phyloP scores from a whole-genome alignment of 2,329 filamentous ascomycete genomes.

The Rosellinia necatrix region DNA sequence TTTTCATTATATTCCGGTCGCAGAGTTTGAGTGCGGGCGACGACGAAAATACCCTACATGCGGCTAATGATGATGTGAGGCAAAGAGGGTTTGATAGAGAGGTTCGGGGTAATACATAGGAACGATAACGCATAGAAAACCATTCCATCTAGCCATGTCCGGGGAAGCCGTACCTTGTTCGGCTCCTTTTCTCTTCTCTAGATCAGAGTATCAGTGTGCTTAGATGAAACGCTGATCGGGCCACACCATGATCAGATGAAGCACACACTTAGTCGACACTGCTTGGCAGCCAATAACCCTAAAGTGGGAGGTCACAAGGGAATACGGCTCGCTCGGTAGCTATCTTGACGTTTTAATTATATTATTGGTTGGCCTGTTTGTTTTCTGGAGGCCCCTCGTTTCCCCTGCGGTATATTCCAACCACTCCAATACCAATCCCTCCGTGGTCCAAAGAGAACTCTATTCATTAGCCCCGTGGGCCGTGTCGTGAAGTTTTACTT shows the following conservation, averaged over 20 bases:
- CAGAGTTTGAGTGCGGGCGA: no score
- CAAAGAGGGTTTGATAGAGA: background rate
- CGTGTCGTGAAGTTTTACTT: conserved; percentile 6
- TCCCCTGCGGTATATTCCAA: conserved; percentile 15
- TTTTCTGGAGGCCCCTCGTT: conserved; percentile 6
- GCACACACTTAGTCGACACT: background rate
- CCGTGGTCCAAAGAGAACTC: conserved; percentile 11
- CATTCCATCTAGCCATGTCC: background rate
- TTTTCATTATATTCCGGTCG: background rate
- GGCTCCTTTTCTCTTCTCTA: background rate
- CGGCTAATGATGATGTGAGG: conserved; percentile 1
- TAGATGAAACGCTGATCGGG: conserved; percentile 22
- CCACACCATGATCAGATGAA: conserved; percentile 3
- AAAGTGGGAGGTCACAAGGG: no score
- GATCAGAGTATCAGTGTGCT: conserved; percentile 18
- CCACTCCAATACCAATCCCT: conserved; percentile 5
- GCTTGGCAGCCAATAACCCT: conserved; percentile 17
- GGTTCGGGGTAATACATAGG: background rate
- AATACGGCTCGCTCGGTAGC: background rate
- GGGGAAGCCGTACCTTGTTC: background rate
- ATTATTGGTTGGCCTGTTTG: conserved; percentile 16
- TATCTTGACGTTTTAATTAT: conserved; percentile 13
- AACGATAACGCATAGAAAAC: background rate
- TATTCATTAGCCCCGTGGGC: conserved; percentile 17
- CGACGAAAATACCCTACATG: conserved; percentile 12